Base-by-base conservation (phyloP, 768 basidiomycete species). In the Lentinula sp. region DNA sequence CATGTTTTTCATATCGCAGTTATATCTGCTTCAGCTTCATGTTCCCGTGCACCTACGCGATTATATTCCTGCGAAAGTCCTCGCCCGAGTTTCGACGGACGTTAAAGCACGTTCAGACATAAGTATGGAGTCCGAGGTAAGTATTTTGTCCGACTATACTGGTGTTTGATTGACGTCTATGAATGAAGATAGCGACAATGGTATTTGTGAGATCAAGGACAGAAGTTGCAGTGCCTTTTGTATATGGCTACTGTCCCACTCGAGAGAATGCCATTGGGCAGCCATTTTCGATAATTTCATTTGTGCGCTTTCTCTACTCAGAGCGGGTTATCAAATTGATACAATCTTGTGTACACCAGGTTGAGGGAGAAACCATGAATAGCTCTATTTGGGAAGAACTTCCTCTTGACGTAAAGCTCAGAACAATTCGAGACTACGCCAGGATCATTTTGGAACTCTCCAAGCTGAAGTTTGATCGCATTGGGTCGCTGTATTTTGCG, bases 401-500 rank as follows among this genome's bases (percentile, higher is more conserved):
- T 51, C 45, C 62, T 1, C 60, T 66, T 18, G 62, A 66, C 10
- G 15, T 57, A 6, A 68, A 68, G 55, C 65, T 68, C 37, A 56
- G 63, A 35, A 63, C 60, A 10, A 63, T 68, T 28, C 64, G 66
- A 15, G 67, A 68, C 43, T 68, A 65, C 35, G 67, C 67, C 28
- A 54, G 41, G 13, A 66, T 67, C 42, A 62, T 68, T 15, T 57
- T 59, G 36, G 63, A 67, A 46, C 56, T 68, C n/a, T 61, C 67
- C 23, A 57, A 61, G 39, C 62, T 68, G n/a, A 62, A 63, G 48
- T 68, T 68, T 63, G 62, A 65, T 16, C 51, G 62, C 12, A 68
- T 68, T 55, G 67, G 67, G 6, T 68, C 67, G 5, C 63, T 68
- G n/a, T 66, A 68, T 43, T 68, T 68, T 63, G 67, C 66, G 57